A percentile compares a stretch with the other conserved stretches of the same genome.
phyloP scores from a whole-genome alignment of 2,329 filamentous ascomycete genomes.

The Cladosporium halotolerans region DNA sequence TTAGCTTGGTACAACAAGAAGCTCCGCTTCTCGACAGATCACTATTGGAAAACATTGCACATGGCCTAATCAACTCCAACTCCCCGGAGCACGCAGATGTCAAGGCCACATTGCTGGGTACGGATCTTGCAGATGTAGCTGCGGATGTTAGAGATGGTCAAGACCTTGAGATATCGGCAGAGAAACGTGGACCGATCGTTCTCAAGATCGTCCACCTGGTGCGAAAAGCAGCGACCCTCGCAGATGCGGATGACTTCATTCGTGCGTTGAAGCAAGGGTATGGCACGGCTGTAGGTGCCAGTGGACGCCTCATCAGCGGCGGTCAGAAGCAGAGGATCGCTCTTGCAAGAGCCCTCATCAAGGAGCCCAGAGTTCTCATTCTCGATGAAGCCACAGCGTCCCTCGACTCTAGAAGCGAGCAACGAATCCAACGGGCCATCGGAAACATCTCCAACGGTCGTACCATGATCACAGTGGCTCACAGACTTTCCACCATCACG shows the following conservation, averaged over 20 bases:
- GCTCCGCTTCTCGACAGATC: constrained; percentile 47
- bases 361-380: constrained; percentile 42
- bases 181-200: constrained; percentile 18
- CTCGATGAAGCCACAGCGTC: constrained; percentile 46
- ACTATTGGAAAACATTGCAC: constrained; percentile 49
- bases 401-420: constrained; percentile 37
- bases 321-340: constrained; percentile 40
- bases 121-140: constrained; percentile 34
- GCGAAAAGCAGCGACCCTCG: constrained; percentile 77
- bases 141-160: constrained; percentile 47
- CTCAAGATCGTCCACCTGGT: constrained; percentile 87
- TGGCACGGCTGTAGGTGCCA: constrained; percentile 43
- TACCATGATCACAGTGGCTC: constrained; percentile 41
- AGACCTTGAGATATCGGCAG: constrained; percentile 41
- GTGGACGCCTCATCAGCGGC: constrained; percentile 28
- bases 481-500: constrained; percentile 36
- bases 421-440: constrained; percentile 33
- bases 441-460: constrained; percentile 26
- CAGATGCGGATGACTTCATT: constrained; percentile 60
- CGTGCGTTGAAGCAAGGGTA: constrained; percentile 45
- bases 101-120: constrained; percentile 40
- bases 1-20: constrained; percentile 45
- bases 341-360: constrained; percentile 42
- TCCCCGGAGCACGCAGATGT: constrained; percentile 33
- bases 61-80: constrained; percentile 41